Percentiles rank a stretch among this genome's conserved stretches.
phyloP scores from a whole-genome alignment of 2,329 filamentous ascomycete genomes.

The Stemphylium vesicarium region DNA sequence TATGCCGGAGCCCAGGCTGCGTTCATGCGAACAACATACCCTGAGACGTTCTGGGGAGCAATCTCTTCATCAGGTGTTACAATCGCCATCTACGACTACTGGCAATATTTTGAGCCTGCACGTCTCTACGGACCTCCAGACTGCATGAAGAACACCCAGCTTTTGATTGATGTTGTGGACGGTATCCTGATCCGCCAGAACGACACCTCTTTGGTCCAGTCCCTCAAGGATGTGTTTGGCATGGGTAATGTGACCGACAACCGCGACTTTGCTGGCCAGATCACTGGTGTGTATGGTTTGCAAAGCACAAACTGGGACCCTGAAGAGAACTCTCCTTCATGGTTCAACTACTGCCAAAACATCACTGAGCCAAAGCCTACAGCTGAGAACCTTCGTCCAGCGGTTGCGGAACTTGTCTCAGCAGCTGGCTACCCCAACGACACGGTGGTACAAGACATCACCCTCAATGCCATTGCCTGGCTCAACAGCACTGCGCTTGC shows the following conservation, averaged over 20 bases:
- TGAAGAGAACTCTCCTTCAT: constrained; percentile 55
- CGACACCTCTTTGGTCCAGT: constrained; percentile 49
- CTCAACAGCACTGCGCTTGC: constrained; percentile 54
- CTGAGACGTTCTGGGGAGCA: constrained; percentile 77
- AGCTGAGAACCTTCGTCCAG: constrained; percentile 42
- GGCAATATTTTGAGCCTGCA: constrained; percentile 67
- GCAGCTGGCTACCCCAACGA: constrained; percentile 57
- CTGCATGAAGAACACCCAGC: constrained; percentile 70
- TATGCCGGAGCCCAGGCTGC: constrained; percentile 84
- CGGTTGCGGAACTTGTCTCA: constrained; percentile 54
- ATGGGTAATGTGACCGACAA: constrained; percentile 56
- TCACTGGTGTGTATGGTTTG: constrained; percentile 59
- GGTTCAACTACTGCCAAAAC: constrained; percentile 60
- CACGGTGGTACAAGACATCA: constrained; percentile 53
- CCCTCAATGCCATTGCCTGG: constrained; percentile 66
- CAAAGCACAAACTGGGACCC: constrained; percentile 66
- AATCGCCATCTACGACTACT: constrained; percentile 78
- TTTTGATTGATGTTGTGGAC: constrained; percentile 64
- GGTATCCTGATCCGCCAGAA: constrained; percentile 61
- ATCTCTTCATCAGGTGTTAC: constrained; percentile 84
- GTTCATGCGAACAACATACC: constrained; percentile 77
- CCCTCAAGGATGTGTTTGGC: constrained; percentile 62
- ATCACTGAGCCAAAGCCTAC: constrained; percentile 55
- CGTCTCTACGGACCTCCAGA: constrained; percentile 62
- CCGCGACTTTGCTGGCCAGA: constrained; percentile 60